phyloP scores from a whole-genome alignment of 2,329 filamentous ascomycete genomes.

The Aspergillus oerlinghausenensis region DNA sequence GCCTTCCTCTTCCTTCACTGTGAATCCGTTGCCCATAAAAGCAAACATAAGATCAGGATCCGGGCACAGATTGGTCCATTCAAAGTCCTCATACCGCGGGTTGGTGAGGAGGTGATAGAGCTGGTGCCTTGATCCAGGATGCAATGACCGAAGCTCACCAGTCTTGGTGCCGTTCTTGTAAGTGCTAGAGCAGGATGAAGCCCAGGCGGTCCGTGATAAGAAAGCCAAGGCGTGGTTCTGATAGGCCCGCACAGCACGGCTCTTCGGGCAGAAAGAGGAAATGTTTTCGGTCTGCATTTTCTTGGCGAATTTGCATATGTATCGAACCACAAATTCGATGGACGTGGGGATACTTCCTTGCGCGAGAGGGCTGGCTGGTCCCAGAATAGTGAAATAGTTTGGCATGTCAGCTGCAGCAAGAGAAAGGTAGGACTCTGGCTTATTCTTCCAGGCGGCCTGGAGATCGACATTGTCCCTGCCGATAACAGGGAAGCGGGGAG shows the following conservation, averaged over 20 bases:
- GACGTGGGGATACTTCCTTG: too few relatives aligned
- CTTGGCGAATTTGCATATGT: neutral
- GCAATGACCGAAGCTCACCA: neutral
- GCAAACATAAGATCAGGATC: slow-evolving; percentile 1
- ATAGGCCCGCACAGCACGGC: neutral
- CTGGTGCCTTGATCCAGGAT: neutral
- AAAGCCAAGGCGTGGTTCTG: neutral
- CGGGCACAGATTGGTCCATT: neutral
- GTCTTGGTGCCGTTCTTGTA: slow-evolving; percentile 1
- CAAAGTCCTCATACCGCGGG: slow-evolving; percentile 1
- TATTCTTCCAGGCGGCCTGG: too few relatives aligned
- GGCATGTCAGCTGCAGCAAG: too few relatives aligned
- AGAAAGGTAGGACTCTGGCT: too few relatives aligned
- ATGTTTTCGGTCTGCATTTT: neutral
- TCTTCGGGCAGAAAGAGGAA: too few relatives aligned
- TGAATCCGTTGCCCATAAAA: slow-evolving; percentile 1
- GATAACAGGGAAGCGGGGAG: too few relatives aligned
- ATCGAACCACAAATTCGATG: too few relatives aligned
- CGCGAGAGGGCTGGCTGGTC: too few relatives aligned
- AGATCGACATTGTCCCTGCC: too few relatives aligned
- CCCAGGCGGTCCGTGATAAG: neutral
- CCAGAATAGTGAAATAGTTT: too few relatives aligned
- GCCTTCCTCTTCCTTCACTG: too few relatives aligned
- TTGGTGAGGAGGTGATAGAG: neutral
- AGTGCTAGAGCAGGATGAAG: neutral